Evolutionary conservation across 495 filamentous ascomycete species (phyloP).

Genomic region (Trichocladium uniseriatum): DNA sequence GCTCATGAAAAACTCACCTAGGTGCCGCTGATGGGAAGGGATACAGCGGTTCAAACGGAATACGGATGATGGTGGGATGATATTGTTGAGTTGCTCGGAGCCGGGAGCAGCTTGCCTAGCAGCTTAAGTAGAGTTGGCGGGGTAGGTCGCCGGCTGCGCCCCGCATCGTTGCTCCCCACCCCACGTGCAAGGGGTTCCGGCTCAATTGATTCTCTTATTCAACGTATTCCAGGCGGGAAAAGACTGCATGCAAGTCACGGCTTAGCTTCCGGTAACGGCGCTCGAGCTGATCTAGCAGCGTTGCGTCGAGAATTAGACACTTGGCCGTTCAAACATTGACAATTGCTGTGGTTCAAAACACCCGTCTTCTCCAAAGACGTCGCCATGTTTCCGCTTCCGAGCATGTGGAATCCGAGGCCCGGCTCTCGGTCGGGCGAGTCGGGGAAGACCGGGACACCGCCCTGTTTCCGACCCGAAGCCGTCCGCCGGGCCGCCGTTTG

Average conservation of each 20-base stretch:
- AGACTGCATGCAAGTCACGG: too few species aligned
- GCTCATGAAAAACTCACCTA: background rate
- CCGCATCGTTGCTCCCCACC: too few species aligned
- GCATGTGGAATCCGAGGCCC: constrained; percentile 22
- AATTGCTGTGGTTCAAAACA: too few species aligned
- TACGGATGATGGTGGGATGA: background rate
- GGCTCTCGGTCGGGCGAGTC: constrained; percentile 14
- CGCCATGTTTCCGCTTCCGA: constrained; percentile 4
- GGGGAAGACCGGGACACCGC: constrained; percentile 18
- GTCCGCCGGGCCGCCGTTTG: background rate
- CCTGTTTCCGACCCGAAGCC: constrained; percentile 7
- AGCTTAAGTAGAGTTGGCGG: constrained; percentile 4
- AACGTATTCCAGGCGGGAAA: too few species aligned
- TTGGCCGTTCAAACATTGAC: too few species aligned
- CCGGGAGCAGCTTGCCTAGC: background rate
- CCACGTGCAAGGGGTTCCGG: too few species aligned
- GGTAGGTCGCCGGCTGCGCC: too few species aligned
- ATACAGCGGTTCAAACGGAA: background rate
- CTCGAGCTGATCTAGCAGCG: too few species aligned
- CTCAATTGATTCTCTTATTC: background rate
- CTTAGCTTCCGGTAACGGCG: background rate
- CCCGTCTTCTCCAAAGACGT: too few species aligned
- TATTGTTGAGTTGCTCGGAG: background rate
- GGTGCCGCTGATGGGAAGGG: background rate
- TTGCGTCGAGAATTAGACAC: too few species aligned